Base-by-base conservation (phyloP, 345 rosid species). In the Heritiera littoralis region DNA sequence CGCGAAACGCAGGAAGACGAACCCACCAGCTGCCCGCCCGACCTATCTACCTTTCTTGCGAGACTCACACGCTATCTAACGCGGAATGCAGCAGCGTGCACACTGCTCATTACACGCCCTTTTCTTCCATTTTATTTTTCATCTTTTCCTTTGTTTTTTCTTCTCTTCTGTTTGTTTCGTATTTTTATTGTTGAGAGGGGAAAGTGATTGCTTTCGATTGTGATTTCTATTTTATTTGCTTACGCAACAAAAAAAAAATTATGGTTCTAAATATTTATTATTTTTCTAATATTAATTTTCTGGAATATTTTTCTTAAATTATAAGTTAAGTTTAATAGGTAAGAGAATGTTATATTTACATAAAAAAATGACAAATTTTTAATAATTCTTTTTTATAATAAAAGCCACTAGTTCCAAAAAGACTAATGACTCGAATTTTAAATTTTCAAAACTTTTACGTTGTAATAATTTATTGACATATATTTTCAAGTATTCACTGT, bases 141-240 rank as follows among this genome's bases (percentile, higher is more conserved):
- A 13, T 64, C 18, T n/a, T 66, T 66, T 66, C 7, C 40, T 66
- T 67, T 43, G 30, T 67, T 43, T 66, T 66, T 6, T 41, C 38
- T 66, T 66, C 66, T 41, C 18, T 40, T 66, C 43, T 41, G 72
- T 67, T 67, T 67, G 72, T 23, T 23, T 23, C 28, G 23, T 71
- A 13, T 28, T 12, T 12, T 23, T 70, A 48, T 49, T 41, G 72
- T 67, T 41, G 51, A 66, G 23, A 41, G 1, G 7, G 32, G 51
- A 43, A 41, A 41, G 52, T 51, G 20, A 72, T 51, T 14, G 13
- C 43, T 49, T 71, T 72, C 3, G 20, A 28, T 51, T 14, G 15
- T 72, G 13, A 72, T 72, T 49, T 72, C 5, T 72, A 3, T 51
- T 72, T 51, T 17, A 14, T 72, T 30, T 72, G 11, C 1, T 72